Evolutionary conservation across 2,329 filamentous ascomycete genomes (phyloP), one percentile per base, ranked within the genome.

Genomic region (Fusarium graminum): DNA sequence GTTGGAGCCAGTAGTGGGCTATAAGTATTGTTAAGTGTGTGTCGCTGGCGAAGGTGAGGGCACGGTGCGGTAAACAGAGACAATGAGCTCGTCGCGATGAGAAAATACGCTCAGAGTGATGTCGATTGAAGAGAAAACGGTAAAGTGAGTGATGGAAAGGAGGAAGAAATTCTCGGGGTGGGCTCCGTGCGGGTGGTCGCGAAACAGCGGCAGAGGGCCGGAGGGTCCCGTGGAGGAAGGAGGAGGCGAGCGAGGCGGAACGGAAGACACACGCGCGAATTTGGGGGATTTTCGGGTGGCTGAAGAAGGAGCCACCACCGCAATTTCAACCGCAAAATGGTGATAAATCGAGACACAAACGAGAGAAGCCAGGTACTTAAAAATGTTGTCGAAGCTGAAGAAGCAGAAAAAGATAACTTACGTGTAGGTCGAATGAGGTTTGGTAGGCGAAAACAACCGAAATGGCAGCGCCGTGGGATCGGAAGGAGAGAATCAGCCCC

Each of bases 191-290:
- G 34, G 34, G 34, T 36, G 34, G 34, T 36, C 8, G 16, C 44
- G 55, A 65, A 54, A 60, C 63, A 56, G 57, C 66, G 67, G 67
- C 54, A 65, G 63, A 65, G 44, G 63, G 47, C 67, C 67, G 67
- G 66, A 69, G 67, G 67, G 56, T 58, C 53, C 59, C 59, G 66
- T 58, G 46, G 56, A 55, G 59, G 50, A 49, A 63, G 59, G 41
- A 60, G 59, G 50, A 59, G 52, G 56, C 51, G 61, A 59, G 52
- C 54, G 49, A 69, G 63, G 59, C 67, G 59, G 66, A 66, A 60
- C 66, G 65, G 66, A 69, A 69, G 66, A 58, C 45, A 51, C 52
- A 44, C 64, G 61, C 65, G 53, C 63, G 60, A 62, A 57, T 49
- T 62, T 64, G 39, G 59, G 62, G 57, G 51, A 38, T 38, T 63